Conservation (phyloP, 768 basidiomycete species). For the Phlegmacium glaucopus region DNA sequence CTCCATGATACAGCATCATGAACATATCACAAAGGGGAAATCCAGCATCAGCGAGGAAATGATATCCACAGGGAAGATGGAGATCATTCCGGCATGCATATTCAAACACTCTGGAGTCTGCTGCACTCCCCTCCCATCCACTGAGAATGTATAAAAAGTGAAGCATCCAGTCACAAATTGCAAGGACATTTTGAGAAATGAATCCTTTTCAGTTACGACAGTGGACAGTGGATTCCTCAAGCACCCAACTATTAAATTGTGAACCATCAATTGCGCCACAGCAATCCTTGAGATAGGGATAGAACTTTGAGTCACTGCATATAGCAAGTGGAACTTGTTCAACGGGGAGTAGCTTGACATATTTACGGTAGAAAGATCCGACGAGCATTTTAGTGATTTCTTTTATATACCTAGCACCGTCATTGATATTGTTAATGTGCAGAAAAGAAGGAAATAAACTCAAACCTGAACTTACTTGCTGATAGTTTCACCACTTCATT, state of each 20-base stretch:
- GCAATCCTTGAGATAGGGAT: slow-evolving; percentile 24
- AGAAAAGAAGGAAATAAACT: slow-evolving; percentile 9
- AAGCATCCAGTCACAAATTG: slow-evolving; percentile 2
- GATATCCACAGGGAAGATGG: slow-evolving; percentile 21
- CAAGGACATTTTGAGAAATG: slow-evolving; percentile 8
- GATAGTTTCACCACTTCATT: slow-evolving; percentile 31
- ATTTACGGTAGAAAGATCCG: slow-evolving; percentile 17
- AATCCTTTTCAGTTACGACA: slow-evolving; percentile 23
- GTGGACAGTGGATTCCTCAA: slow-evolving; percentile 3
- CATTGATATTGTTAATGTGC: neutral
- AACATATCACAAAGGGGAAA: slow-evolving; percentile 22
- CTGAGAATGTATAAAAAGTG: slow-evolving; percentile 6
- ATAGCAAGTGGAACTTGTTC: slow-evolving; percentile 19
- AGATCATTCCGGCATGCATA: slow-evolving; percentile 11
- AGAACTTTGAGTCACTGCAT: slow-evolving; percentile 16
- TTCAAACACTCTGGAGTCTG: neutral
- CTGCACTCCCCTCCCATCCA: slow-evolving; percentile 11
- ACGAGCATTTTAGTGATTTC: slow-evolving; percentile 1
- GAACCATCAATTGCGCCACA: slow-evolving; percentile 27
- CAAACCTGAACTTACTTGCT: too few species aligned
- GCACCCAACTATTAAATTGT: slow-evolving; percentile 19
- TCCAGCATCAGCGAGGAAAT: slow-evolving; percentile 30
- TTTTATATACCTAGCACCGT: neutral
- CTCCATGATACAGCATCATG: slow-evolving; percentile 28
- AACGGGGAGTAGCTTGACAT: slow-evolving; percentile 17